Evolutionary conservation across 768 basidiomycete genomes (phyloP), one percentile per base, ranked within the genome.

Genomic region (Pleurotus eryngii): DNA sequence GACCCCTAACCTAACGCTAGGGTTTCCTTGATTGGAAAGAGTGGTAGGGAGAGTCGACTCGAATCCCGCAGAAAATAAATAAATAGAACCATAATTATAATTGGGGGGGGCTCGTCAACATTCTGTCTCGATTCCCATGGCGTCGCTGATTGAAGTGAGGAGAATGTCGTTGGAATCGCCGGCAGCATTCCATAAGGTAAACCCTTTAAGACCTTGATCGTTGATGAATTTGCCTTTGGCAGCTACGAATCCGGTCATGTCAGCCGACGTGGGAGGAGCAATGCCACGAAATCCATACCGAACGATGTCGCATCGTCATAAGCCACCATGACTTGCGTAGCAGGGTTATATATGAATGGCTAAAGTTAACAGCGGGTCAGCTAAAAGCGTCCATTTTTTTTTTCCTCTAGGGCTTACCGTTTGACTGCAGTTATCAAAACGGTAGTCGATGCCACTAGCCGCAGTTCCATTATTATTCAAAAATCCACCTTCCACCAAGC

Each of bases 181-280:
- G 26, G 83, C 87, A 57, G 84, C 81, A 62, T 90, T 84, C 87
- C 87, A 90, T 72, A 86, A 82, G 0, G 83, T 69, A 65, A 90
- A 90, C 3, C 89, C 89, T 60, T 72, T 75, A 30, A 91, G 68
- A 4, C 76, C 75, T 3, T 66, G 68, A 17, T 70, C 59, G 57
- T 76, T 74, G 64, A 90, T 85, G 70, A 81, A 89, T 5, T 65
- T 60, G 64, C 88, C 80, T 78, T 89, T 81, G 50, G 76, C 77
- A 17, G 72, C 65, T 57, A 78, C 76, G 2, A 76, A 76, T 20
- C 4, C 15, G 47, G 53, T 42, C 26, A 49, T 2, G 14, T 55
- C 48, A 26, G 26, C 45, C 4, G 51, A 42, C n/a, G 7, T 43
- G 17, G 5, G 11, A 37, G 18, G 42, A 9, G 35, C 17, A 46